Conservation (phyloP, 2,329 filamentous ascomycete species). For the Talaromyces piceae region DNA sequence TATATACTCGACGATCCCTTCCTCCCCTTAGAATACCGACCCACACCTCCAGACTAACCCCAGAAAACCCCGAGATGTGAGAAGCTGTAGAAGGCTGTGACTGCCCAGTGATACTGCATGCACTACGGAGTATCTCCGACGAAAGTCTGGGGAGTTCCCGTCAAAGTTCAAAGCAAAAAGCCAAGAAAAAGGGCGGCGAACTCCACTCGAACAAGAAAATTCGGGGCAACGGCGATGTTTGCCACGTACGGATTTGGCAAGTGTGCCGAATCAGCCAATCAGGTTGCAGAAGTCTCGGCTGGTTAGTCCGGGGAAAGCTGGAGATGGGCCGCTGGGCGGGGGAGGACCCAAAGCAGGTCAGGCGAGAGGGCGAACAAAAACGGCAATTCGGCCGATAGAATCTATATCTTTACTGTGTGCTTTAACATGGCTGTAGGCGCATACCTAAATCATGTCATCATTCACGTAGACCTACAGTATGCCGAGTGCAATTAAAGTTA, state of each 20-base stretch:
- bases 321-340: not conserved
- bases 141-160: too few relatives aligned
- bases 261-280: not conserved
- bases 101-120: too few relatives aligned
- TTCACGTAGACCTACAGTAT: too few relatives aligned
- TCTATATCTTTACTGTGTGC: not conserved
- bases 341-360: too few relatives aligned
- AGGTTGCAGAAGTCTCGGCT: not conserved
- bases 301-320: not conserved
- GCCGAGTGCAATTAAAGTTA: too few relatives aligned
- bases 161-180: not conserved
- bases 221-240: not conserved
- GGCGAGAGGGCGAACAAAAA: not conserved
- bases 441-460: not conserved
- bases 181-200: not conserved
- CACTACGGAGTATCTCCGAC: too few relatives aligned
- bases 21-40: too few relatives aligned
- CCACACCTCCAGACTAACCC: too few relatives aligned
- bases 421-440: too few relatives aligned
- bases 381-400: not conserved
- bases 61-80: too few relatives aligned
- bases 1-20: too few relatives aligned
- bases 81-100: too few relatives aligned
- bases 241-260: not conserved
- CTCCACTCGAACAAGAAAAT: not conserved